Conservation (phyloP, 495 filamentous ascomycete species). For the Talaromyces nanjingensis region DNA sequence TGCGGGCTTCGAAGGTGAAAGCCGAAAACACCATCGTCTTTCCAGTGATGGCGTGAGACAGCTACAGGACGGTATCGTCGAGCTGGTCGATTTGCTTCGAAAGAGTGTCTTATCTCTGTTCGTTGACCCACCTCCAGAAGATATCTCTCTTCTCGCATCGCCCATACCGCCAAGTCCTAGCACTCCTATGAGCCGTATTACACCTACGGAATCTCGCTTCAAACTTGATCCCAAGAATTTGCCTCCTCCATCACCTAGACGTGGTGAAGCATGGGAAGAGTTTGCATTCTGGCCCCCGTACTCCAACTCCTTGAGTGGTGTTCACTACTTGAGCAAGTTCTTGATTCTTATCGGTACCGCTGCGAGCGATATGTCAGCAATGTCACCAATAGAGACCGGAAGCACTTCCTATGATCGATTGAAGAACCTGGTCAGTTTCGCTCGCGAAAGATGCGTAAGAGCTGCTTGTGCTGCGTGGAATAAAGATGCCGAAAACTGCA, state of each 20-base stretch:
- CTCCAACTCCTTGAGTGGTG: constrained; percentile 81
- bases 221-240: constrained; percentile 69
- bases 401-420: constrained; percentile 57
- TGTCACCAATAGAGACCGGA: constrained; percentile 55
- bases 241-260: constrained; percentile 67
- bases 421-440: constrained; percentile 61
- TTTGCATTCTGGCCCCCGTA: constrained; percentile 96
- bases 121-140: constrained; percentile 82
- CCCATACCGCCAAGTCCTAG: constrained; percentile 67
- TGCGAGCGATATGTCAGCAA: constrained; percentile 75
- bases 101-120: constrained; percentile 76
- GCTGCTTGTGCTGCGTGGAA: constrained; percentile 83
- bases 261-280: constrained; percentile 82
- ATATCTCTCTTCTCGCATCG: constrained; percentile 77
- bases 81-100: constrained; percentile 74
- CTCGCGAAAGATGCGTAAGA: constrained; percentile 73
- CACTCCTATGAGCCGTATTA: constrained; percentile 50
- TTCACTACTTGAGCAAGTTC: constrained; percentile 77
- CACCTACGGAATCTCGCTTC: constrained; percentile 60
- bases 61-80: constrained; percentile 68
- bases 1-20: constrained; percentile 75
- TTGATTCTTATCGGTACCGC: constrained; percentile 74
- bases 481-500: constrained; percentile 80
- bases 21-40: constrained; percentile 75
- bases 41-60: constrained; percentile 61